phyloP scores from a whole-genome alignment of 306 rosid species.

The Quercus gilva region DNA sequence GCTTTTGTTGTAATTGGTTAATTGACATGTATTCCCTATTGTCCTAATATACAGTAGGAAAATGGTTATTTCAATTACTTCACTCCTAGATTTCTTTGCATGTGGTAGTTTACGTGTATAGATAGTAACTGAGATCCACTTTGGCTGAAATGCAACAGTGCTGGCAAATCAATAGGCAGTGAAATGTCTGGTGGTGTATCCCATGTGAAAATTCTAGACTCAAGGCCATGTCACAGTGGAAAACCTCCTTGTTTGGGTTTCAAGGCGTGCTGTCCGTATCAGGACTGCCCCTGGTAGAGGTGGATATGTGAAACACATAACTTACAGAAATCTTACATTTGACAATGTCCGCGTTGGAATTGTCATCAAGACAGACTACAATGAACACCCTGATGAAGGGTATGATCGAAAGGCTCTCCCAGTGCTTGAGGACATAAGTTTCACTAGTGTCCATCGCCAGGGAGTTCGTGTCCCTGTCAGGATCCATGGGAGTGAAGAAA shows the following conservation, averaged over 20 bases:
- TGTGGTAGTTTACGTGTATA: constrained; percentile 2
- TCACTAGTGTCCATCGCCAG: constrained; percentile 74
- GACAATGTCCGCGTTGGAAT: constrained; percentile 90
- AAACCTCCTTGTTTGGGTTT: constrained; percentile 79
- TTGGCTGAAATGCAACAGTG: constrained; percentile 66
- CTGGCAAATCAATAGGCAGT: constrained; percentile 94
- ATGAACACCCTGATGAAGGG: constrained; percentile 91
- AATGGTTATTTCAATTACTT: not conserved
- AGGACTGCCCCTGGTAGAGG: constrained; percentile 98
- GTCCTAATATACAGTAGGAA: not conserved
- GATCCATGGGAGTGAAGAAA: constrained; percentile 86
- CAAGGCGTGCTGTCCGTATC: constrained; percentile 92
- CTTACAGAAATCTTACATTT: constrained; percentile 70
- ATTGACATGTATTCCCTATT: not conserved
- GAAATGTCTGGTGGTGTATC: constrained; percentile 99
- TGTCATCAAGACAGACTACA: constrained; percentile 93
- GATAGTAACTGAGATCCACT: constrained; percentile 14
- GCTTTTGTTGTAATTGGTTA: not conserved
- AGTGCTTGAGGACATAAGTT: constrained; percentile 69
- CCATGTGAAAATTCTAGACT: too few relatives aligned
- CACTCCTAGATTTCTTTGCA: not conserved
- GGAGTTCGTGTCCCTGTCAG: constrained; percentile 99
- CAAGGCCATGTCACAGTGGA: constrained; percentile 80
- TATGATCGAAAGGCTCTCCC: constrained; percentile 80
- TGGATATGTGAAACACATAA: constrained; percentile 72